These are phyloP conservation scores for Fusarium sp. DNA, from an alignment of 2,329 filamentous ascomycete species.

Conservation along the genomic window DNA sequence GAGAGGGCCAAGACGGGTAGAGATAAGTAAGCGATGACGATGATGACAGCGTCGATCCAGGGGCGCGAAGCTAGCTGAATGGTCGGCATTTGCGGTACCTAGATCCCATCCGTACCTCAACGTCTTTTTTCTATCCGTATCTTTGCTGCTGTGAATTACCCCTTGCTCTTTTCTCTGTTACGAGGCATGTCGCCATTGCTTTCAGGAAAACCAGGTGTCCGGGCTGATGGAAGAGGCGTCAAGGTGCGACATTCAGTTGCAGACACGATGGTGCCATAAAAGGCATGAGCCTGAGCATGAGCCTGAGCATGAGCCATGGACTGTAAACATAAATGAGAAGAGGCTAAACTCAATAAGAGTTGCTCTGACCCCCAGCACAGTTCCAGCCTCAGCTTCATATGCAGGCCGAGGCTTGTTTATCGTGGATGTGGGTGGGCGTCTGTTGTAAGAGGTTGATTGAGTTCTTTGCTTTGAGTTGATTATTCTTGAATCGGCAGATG, in stretches of 20 bases:
- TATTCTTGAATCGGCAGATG: conserved; percentile 12
- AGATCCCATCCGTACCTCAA: conserved; percentile 9
- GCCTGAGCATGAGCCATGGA: conserved; percentile 2
- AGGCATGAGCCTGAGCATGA: too few relatives aligned
- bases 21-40: conserved; percentile 38
- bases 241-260: conserved; percentile 28
- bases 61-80: conserved; percentile 13
- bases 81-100: not conserved
- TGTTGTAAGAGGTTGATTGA: conserved; percentile 7
- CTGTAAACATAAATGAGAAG: conserved; percentile 1
- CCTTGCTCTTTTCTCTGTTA: not conserved
- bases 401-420: conserved; percentile 17
- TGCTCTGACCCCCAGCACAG: conserved; percentile 8
- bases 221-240: conserved; percentile 33
- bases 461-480: not conserved
- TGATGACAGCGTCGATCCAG: conserved; percentile 41
- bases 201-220: conserved; percentile 15
- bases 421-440: conserved; percentile 1
- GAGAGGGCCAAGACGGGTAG: conserved; percentile 35
- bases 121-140: not conserved
- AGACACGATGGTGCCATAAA: conserved; percentile 28
- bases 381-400: conserved; percentile 23
- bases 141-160: not conserved
- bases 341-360: conserved; percentile 11
- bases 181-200: not conserved